These are phyloP conservation scores for Podospora appendiculata DNA, from an alignment of 495 filamentous ascomycete genomes.

Conservation along the genomic window DNA sequence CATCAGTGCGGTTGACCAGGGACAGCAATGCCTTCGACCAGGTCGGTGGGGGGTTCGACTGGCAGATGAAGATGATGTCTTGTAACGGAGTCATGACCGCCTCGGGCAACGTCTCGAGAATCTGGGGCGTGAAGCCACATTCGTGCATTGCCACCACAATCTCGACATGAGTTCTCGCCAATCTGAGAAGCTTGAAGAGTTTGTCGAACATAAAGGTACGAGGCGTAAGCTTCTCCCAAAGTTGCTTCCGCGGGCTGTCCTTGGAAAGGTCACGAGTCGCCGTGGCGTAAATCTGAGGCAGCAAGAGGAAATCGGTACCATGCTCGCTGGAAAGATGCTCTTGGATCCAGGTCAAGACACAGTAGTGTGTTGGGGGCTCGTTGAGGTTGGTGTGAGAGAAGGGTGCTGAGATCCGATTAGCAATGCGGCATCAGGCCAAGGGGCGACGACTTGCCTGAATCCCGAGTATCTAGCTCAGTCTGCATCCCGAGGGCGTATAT, in stretches of 20 bases:
- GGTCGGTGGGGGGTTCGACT: constrained; percentile 66
- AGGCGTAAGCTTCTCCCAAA: constrained; percentile 35
- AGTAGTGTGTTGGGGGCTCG: constrained; percentile 60
- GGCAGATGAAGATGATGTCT: constrained; percentile 76
- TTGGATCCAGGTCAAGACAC: constrained; percentile 58
- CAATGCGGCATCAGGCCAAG: neutral
- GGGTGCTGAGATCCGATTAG: constrained; percentile 8
- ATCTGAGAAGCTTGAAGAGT: constrained; percentile 38
- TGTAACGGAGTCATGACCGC: constrained; percentile 68
- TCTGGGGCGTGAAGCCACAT: constrained; percentile 45
- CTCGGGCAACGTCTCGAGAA: constrained; percentile 79
- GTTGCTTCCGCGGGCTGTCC: constrained; percentile 3
- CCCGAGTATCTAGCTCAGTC: constrained; percentile 21
- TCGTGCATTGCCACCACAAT: constrained; percentile 55
- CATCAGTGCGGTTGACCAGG: constrained; percentile 75
- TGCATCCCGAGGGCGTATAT: constrained; percentile 67
- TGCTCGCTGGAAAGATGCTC: constrained; percentile 46
- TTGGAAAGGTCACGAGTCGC: constrained; percentile 1
- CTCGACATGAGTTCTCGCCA: constrained; percentile 31
- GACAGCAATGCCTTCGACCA: constrained; percentile 65
- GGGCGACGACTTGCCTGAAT: constrained; percentile 14
- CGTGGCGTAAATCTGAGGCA: constrained; percentile 43
- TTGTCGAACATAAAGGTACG: constrained; percentile 58
- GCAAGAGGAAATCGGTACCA: constrained; percentile 46
- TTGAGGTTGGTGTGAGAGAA: constrained; percentile 16